Evolutionary conservation across 352 stramenopile species (phyloP), one percentile per base, ranked within the genome.

Genomic region (Pythium rhizo-oryzae): DNA sequence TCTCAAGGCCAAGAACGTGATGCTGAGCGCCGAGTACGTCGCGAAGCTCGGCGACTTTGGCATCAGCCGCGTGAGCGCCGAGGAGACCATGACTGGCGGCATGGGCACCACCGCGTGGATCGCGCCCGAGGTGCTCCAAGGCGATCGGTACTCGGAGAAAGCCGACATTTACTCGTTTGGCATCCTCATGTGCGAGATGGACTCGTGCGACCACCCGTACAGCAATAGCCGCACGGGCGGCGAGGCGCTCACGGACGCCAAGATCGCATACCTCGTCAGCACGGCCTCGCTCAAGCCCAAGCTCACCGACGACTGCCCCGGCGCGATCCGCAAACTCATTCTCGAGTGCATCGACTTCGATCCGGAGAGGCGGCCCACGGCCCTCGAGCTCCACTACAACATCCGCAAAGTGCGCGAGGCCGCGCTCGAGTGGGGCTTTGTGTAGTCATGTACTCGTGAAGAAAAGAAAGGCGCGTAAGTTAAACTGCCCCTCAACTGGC

Each of bases 321-420:
- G 49, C 1, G 77, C 64, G 37, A 73, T 94, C 11, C 76, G 70
- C 0, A 59, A 71, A 8, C 63, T 94, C 24, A 76, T 88, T 47
- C 50, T 76, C 24, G 76, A 80, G 28, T 93, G 85, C 51, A 56
- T 93, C 25, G 70, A 77, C 19, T 82, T 77, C 24, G 65, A 87
- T 39, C 80, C 83, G n/a, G 56, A 72, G 5, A 74, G 83, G 47
- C 81, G 85, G 15, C 85, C 85, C 35, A 84, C 77, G 4, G 83
- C 85, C 8, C 46, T 94, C 35, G 73, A 92, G 67, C 68, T 94
- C 59, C 85, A 91, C 64, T 94, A 85, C 59, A 76, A 80, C 28
- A 68, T 90, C 44, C 65, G 81, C 35, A 62, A 70, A 28, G 47
- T 49, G 4, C 33, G 21, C 49, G 46, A 66, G 11, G 59, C 59